Evolutionary conservation across 164 flowering plant species (phyloP), one percentile per base, ranked within the genome.

Genomic region (Vitis cinerea): DNA sequence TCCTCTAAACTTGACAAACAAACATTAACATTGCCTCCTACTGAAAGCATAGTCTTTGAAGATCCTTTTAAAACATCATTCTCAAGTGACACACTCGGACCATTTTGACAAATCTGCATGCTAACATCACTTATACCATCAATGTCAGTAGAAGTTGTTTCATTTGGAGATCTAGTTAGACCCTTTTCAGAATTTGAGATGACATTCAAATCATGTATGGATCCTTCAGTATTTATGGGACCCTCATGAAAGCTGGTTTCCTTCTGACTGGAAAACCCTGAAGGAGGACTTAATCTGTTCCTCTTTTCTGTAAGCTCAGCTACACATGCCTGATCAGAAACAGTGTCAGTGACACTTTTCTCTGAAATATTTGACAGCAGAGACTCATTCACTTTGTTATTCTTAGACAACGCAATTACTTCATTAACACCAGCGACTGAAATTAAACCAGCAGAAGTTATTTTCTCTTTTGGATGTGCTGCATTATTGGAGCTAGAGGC

Each of bases 401-500:
- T 52, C 16, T 31, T 74, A 48, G 52, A 56, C 52, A 51, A 52
- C 66, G 48, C 12, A 44, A 9, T 29, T 27, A 44, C 65, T 17
- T 56, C 70, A 63, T 60, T 52, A 68, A 63, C 70, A 37, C 12
- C 37, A 8, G 27, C 27, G 29, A 13, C 16, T 14, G 58, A 27
- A 47, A 63, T 66, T 9, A 12, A 6, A 15, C 17, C 63, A 68
- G 61, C 61, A 68, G 60, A 55, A 58, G 57, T 1, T 16, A 16
- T 14, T 44, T 77, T 67, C 44, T 69, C 77, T 68, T 68, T 60
- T 19, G 67, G 50, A 49, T 59, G 69, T 4, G 56, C 60, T 47
- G 27, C 68, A 27, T 53, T 55, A 19, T 61, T 61, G 66, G 58
- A 49, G 12, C 27, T 50, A 2, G 56, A n/a, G 44, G 67, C n/a